Evolutionary conservation across 768 basidiomycete species (phyloP), one percentile per base, ranked within the genome.

Genomic region (Phylloporus scabripes): DNA sequence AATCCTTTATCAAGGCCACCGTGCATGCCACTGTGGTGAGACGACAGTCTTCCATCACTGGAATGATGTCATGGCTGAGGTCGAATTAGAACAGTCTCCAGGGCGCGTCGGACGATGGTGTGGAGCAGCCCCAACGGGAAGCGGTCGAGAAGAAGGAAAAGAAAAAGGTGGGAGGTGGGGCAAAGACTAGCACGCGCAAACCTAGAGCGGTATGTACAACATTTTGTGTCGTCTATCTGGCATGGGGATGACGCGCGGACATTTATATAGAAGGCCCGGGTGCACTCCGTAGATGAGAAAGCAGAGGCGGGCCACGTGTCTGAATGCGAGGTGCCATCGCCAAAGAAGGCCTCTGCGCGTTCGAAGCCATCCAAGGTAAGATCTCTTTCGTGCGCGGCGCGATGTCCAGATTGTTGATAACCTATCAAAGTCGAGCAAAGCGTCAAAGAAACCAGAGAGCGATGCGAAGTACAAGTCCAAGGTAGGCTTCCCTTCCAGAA

Each of bases 1-100:
- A 75, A 59, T 49, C 55, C 14, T 58, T 69, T 3, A 59, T 87
- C 21, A 82, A 79, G 53, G 51, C 58, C 9, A 49, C 49, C 10
- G 54, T 61, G 31, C 48, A 51, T 44, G 46, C 49, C 1, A 52
- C 50, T 20, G 28, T 63, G 42, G 60, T 59, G 42, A 45, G 53
- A 10, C 24, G 20, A 26, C 14, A 14, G 36, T 23, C 42, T 23
- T 26, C 20, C 24, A 38, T 12, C 44, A 41, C 17, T 33, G 45
- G 14, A 28, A 45, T 18, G 42, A 23, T 46, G 15, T 31, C 38
- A 20, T 41, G n/a, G n/a, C 44, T 47, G 45, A 42, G 10, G 10
- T 23, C 14, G 20, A 15, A 37, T 18, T 11, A 61, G 61, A 33
- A 17, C 11, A 36, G 38, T n/a, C 52, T 63, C 18, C 26, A 5